These are phyloP conservation scores for Cyberlindnera xylosilytica DNA, from an alignment of 805 yeast species.

Conservation along the genomic window DNA sequence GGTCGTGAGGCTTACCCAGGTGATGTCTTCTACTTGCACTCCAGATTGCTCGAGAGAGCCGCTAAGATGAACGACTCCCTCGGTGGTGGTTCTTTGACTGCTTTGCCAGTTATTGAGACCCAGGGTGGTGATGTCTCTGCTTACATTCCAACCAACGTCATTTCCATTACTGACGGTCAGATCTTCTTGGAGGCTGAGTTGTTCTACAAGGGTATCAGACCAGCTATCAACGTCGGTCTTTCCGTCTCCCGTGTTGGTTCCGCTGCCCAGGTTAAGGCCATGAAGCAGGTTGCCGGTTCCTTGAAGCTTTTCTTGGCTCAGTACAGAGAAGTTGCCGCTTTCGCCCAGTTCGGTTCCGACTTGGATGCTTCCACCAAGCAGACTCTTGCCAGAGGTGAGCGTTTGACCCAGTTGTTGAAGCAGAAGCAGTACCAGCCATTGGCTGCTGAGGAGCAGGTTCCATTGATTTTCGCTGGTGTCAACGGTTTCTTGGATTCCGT, in stretches of 20 bases:
- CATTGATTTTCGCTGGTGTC: conserved; percentile 98
- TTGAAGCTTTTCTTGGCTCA: conserved; percentile 99
- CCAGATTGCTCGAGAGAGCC: conserved; percentile 94
- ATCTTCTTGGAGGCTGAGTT: conserved; percentile 99
- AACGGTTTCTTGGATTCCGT: conserved; percentile 95
- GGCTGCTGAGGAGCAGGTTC: conserved; percentile 99
- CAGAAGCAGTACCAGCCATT: conserved; percentile 97
- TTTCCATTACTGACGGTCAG: conserved; percentile 97
- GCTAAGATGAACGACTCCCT: conserved; percentile 89
- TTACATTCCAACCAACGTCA: conserved; percentile 96
- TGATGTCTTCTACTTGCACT: conserved; percentile 30
- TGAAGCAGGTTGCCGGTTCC: conserved; percentile 99
- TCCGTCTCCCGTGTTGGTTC: conserved; percentile 99
- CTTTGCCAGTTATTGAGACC: conserved; percentile 95
- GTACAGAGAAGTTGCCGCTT: conserved; percentile 99
- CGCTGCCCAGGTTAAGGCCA: conserved; percentile 99
- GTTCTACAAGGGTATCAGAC: conserved; percentile 99
- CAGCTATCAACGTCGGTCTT: conserved; percentile 99
- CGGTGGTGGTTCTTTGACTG: conserved; percentile 95
- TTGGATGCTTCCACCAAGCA: conserved; percentile 99
- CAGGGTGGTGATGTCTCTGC: conserved; percentile 99
- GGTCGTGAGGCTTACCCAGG: conserved; percentile 28
- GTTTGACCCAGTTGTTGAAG: conserved; percentile 97
- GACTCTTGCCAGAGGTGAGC: conserved; percentile 99
- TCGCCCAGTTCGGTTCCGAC: conserved; percentile 99